A percentile compares a stretch with the other conserved stretches of the same genome.
phyloP scores from a whole-genome alignment of 2,329 filamentous ascomycete species.

The Aspergillus sp. region DNA sequence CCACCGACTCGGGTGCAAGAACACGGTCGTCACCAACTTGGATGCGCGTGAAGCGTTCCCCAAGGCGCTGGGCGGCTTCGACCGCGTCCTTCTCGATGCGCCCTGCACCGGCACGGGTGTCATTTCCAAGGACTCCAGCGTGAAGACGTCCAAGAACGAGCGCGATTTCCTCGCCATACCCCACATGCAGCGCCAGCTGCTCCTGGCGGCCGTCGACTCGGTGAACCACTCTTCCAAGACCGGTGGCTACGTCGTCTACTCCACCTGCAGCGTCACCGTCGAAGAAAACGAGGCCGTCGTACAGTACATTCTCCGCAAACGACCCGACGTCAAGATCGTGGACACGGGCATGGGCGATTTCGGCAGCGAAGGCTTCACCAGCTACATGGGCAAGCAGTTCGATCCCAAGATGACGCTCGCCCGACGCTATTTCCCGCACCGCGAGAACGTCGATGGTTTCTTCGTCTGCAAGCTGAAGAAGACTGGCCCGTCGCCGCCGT shows the following conservation, averaged over 20 bases:
- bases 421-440: constrained; percentile 78
- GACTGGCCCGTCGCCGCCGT: constrained; percentile 59
- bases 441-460: constrained; percentile 95
- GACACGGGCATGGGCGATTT: constrained; percentile 77
- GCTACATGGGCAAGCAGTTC: constrained; percentile 85
- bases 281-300: constrained; percentile 94
- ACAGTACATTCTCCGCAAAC: constrained; percentile 80
- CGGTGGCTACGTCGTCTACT: constrained; percentile 92
- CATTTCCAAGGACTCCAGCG: constrained; percentile 89
- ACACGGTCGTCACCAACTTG: constrained; percentile 91
- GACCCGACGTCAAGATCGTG: constrained; percentile 88
- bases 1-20: constrained; percentile 84
- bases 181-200: constrained; percentile 87
- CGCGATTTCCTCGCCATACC: constrained; percentile 88
- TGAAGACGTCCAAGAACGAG: constrained; percentile 98
- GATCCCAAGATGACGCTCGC: constrained; percentile 75
- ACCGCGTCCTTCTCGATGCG: constrained; percentile 85
- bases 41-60: constrained; percentile 83
- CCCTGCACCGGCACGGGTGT: constrained; percentile 96
- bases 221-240: constrained; percentile 87
- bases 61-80: constrained; percentile 88
- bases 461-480: constrained; percentile 98
- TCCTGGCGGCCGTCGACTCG: constrained; percentile 88
- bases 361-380: constrained; percentile 84
- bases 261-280: constrained; percentile 87